These are phyloP conservation scores for Zoysia matrella DNA, from an alignment of 202 grass and related monocot species.

Conservation along the genomic window DNA sequence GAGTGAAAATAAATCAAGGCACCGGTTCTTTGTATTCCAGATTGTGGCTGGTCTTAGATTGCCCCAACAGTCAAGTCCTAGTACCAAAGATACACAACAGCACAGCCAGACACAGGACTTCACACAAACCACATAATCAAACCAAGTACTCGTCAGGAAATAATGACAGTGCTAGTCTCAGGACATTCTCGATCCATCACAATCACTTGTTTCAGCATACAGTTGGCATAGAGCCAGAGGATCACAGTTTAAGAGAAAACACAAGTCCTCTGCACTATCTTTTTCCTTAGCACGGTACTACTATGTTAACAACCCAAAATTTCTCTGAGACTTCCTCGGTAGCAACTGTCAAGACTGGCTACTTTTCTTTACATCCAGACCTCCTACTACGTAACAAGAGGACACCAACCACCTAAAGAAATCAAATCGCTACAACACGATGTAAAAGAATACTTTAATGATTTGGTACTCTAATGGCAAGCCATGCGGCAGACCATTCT, in stretches of 20 bases:
- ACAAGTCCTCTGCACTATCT: conserved; percentile 24
- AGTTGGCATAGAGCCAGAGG: too few species aligned
- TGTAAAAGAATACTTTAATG: conserved; percentile 38
- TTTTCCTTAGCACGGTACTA: conserved; percentile 49
- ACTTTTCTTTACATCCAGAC: conserved; percentile 60
- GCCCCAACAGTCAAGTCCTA: not conserved
- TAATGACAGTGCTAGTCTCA: not conserved
- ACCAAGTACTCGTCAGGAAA: conserved; percentile 23
- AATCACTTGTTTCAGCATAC: too few species aligned
- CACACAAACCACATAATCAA: not conserved
- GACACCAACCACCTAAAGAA: conserved; percentile 34
- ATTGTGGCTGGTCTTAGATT: not conserved
- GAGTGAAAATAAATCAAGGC: too few species aligned
- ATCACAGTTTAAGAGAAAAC: too few species aligned
- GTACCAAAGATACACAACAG: conserved; percentile 8
- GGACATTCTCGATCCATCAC: not conserved
- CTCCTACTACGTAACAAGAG: conserved; percentile 42
- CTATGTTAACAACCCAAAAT: conserved; percentile 63
- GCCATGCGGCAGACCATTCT: conserved; percentile 5
- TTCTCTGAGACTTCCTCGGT: conserved; percentile 44
- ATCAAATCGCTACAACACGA: conserved; percentile 38
- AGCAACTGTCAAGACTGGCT: conserved; percentile 45
- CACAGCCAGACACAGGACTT: not conserved
- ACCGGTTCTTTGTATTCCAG: too few species aligned
- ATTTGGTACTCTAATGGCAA: conserved; percentile 40